phyloP scores from a whole-genome alignment of 352 stramenopile species.

The Pythium monospermum region DNA sequence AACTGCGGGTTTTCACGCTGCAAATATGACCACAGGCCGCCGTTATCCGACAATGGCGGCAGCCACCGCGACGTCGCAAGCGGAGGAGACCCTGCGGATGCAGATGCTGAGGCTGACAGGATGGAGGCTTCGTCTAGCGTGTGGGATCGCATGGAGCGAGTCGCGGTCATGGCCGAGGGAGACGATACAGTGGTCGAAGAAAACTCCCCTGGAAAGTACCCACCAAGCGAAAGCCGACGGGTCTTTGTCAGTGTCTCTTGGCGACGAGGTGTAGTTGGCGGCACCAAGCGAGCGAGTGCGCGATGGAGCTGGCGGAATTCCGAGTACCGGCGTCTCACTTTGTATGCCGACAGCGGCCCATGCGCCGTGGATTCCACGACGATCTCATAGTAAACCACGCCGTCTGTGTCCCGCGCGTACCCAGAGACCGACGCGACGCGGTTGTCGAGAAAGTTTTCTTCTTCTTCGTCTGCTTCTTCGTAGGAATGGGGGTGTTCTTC shows the following conservation, averaged over 20 bases:
- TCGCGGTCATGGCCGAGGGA: too few relatives aligned
- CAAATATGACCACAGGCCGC: slow-evolving; percentile 70
- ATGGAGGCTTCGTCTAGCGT: slow-evolving; percentile 4
- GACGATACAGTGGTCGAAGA: neutral
- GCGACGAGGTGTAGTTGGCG: slow-evolving; percentile 19
- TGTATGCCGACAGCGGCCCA: slow-evolving; percentile 72
- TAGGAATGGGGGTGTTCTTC: slow-evolving; percentile 7
- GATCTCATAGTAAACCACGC: slow-evolving; percentile 78
- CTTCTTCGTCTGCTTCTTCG: slow-evolving; percentile 25
- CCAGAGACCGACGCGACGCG: slow-evolving; percentile 60
- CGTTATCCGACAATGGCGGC: slow-evolving; percentile 57
- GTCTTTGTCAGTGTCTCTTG: slow-evolving; percentile 14
- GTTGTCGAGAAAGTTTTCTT: slow-evolving; percentile 73
- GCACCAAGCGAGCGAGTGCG: slow-evolving; percentile 52
- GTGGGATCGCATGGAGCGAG: too few relatives aligned
- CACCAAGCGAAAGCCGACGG: slow-evolving; percentile 5
- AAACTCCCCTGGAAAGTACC: neutral
- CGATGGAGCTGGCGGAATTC: slow-evolving; percentile 62
- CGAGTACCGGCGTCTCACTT: slow-evolving; percentile 69
- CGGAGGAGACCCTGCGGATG: too few relatives aligned
- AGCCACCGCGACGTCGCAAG: slow-evolving; percentile 15
- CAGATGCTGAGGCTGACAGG: too few relatives aligned
- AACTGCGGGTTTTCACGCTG: slow-evolving; percentile 59
- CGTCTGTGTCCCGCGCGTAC: slow-evolving; percentile 69
- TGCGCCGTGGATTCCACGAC: slow-evolving; percentile 55